Evolutionary conservation across 75 land plant genomes (phyloP).

Genomic region (Selaginella moellendorffii): DNA sequence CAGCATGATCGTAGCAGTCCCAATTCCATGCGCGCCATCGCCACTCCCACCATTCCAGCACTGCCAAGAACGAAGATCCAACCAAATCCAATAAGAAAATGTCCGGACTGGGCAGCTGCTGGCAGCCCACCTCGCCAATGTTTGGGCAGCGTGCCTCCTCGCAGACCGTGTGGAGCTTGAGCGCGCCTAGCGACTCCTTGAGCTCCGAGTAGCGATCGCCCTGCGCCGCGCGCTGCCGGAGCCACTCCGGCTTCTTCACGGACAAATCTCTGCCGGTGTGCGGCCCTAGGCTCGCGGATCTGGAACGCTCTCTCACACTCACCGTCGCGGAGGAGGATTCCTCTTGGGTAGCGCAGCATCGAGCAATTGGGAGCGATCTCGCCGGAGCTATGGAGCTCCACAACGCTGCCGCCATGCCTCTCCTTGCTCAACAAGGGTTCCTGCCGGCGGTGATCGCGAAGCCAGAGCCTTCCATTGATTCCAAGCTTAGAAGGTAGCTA

Average conservation of each 20-base stretch:
- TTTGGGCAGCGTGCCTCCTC: not conserved
- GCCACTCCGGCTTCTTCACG: not conserved
- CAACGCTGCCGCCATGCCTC: no score
- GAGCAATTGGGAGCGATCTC: no score
- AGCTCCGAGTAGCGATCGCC: not conserved
- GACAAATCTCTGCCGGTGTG: conserved; percentile 70
- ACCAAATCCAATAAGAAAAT: not conserved
- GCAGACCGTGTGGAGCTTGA: not conserved
- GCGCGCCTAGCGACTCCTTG: not conserved
- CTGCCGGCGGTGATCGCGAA: no score
- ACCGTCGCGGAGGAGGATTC: no score
- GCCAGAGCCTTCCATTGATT: no score
- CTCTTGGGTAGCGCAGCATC: no score
- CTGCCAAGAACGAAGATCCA: not conserved
- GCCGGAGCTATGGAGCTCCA: no score
- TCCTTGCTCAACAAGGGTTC: no score
- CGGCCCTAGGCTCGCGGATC: conserved; percentile 74
- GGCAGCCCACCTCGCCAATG: not conserved
- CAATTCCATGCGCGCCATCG: no score
- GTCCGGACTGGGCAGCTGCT: not conserved
- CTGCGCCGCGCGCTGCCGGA: not conserved
- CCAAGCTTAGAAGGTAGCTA: no score
- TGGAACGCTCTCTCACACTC: no score
- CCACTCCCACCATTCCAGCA: not conserved
- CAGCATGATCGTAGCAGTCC: conserved; percentile 1